phyloP scores from a whole-genome alignment of 179 eudicot species.

The Silene noctiflora region DNA sequence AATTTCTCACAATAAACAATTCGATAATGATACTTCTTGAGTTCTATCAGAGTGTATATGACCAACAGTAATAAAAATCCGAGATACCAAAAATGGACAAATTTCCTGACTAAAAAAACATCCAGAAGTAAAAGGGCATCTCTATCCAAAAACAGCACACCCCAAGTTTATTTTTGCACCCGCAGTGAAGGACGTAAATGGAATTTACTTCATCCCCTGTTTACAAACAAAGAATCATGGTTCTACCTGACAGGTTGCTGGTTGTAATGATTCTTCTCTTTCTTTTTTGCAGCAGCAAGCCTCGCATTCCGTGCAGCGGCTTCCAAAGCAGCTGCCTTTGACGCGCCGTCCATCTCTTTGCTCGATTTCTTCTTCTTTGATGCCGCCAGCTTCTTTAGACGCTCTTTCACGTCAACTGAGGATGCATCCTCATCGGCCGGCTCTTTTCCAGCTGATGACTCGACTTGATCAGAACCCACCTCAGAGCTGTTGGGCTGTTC shows the following conservation, averaged over 20 bases:
- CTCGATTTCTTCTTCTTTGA: conserved; percentile 84
- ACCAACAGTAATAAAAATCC: conserved; percentile 23
- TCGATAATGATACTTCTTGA: conserved; percentile 18
- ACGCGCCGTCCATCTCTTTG: conserved; percentile 84
- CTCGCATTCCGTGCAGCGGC: conserved; percentile 91
- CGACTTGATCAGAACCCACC: conserved; percentile 33
- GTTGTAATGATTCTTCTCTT: conserved; percentile 98
- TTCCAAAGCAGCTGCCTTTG: conserved; percentile 82
- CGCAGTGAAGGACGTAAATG: conserved; percentile 30
- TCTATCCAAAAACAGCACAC: conserved; percentile 28
- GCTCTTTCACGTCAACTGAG: conserved; percentile 68
- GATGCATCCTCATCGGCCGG: conserved; percentile 52
- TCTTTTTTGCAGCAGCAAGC: conserved; percentile 95
- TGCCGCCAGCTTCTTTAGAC: conserved; percentile 31
- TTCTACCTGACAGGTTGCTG: conserved; percentile 89
- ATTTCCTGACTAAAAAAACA: conserved; percentile 33
- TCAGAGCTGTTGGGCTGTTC: conserved; percentile 48
- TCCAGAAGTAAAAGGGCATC: conserved; percentile 30
- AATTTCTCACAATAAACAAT: conserved; percentile 24
- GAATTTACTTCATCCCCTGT: conserved; percentile 26
- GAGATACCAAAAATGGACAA: conserved; percentile 30
- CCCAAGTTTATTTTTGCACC: conserved; percentile 31
- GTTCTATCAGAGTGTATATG: conserved; percentile 21
- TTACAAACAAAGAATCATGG: conserved; percentile 13
- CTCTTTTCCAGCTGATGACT: conserved; percentile 35